Evolutionary conservation across 371 early-diverging fungal species (phyloP), one percentile per base, ranked within the genome.

Genomic region (Basidiobolus meristosporus): DNA sequence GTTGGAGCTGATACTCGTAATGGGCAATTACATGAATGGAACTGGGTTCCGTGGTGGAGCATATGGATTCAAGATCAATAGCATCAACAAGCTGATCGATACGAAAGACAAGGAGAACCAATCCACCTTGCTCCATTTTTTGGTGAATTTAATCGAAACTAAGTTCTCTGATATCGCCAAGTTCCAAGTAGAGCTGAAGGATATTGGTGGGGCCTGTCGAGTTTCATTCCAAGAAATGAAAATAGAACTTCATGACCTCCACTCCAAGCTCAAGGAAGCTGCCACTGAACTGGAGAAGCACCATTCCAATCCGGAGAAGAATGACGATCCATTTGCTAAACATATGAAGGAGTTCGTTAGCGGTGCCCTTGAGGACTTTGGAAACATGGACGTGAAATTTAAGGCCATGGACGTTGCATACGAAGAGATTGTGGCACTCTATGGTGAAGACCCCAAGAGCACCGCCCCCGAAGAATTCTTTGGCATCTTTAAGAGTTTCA

Each of bases 1-100:
- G 0, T 49, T 74, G 17, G 59, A 70, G 48, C 70, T 90, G 26
- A 77, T 92, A 22, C 58, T 92, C 32, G 68, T 82, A 3, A 54
- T 90, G 17, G 90, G 93, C 39, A 92, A 92, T 50, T 89, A 70
- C 47, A 84, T 92, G 83, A 92, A 92, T 46, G 82, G 82, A 1
- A 68, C 73, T 0, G 72, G 78, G 1, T 78, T 84, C 59, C 77
- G 81, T 44, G 90, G 93, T 29, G 81, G 84, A 11, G 88, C 87
- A 7, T 86, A 80, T 60, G 93, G 90, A 14, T 86, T 90, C 52
- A 71, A 73, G 43, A 82, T 90, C 44, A 65, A 69, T 4, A 86
- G 82, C 56, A 70, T 92, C 37, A 84, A 82, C 44, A 46, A 79
- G 70, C 53, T 89, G 46, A 76, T 79, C 36, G 90, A 89, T 42